These are phyloP conservation scores for Colletotrichum ledebouriae DNA, from an alignment of 2,329 filamentous ascomycete species.

Conservation along the genomic window DNA sequence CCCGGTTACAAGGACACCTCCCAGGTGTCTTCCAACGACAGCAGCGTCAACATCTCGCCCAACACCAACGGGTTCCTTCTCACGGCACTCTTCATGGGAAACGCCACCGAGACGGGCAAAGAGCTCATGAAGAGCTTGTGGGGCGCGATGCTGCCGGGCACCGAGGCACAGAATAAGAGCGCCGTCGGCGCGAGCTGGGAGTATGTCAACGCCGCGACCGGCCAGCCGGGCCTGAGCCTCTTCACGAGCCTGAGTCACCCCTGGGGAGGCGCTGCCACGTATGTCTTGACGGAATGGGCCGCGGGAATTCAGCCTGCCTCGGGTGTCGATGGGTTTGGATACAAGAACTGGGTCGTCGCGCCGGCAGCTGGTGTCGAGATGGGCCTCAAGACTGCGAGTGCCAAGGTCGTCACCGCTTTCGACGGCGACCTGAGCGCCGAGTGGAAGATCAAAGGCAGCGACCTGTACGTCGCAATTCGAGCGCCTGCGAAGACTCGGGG, in stretches of 20 bases:
- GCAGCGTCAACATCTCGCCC: constrained; percentile 56
- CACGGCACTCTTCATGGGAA: constrained; percentile 50
- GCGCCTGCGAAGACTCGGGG: constrained; percentile 38
- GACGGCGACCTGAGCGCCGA: constrained; percentile 45
- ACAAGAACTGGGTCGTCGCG: constrained; percentile 47
- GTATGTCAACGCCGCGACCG: constrained; percentile 54
- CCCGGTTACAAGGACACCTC: constrained; percentile 45
- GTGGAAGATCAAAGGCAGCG: constrained; percentile 38
- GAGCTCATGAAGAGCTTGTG: constrained; percentile 55
- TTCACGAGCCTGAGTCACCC: constrained; percentile 60
- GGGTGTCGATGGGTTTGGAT: constrained; percentile 44
- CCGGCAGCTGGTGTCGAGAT: constrained; percentile 47
- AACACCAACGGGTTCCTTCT: constrained; percentile 62
- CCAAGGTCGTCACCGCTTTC: constrained; percentile 47
- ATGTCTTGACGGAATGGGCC: constrained; percentile 55
- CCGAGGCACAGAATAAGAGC: constrained; percentile 44
- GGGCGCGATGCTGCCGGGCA: constrained; percentile 56
- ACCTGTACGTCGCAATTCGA: constrained; percentile 37
- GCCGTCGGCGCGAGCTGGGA: constrained; percentile 60
- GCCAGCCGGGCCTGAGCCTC: constrained; percentile 55
- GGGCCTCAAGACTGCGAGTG: constrained; percentile 47
- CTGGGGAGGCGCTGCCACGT: constrained; percentile 61
- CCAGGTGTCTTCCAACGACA: constrained; percentile 44
- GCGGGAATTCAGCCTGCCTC: constrained; percentile 46
- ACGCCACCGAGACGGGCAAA: constrained; percentile 45